Conservation (phyloP, 495 filamentous ascomycete species). For the Hamigera avellanea region DNA sequence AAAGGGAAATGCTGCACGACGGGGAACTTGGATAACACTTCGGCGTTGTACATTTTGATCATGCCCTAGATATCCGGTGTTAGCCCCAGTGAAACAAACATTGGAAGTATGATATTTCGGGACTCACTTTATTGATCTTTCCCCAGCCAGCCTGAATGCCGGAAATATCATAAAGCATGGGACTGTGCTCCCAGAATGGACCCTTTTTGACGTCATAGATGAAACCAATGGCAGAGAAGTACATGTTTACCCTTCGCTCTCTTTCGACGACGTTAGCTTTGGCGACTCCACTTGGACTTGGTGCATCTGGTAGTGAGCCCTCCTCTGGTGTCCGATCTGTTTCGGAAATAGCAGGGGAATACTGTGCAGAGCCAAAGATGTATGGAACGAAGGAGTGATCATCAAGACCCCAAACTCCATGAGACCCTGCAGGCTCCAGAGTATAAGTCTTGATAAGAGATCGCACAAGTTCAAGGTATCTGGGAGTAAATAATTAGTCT, state of each 20-base stretch:
- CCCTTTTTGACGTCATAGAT: constrained; percentile 97
- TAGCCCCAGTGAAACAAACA: neutral
- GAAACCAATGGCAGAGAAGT: constrained; percentile 97
- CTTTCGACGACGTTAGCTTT: constrained; percentile 54
- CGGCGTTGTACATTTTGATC: constrained; percentile 64
- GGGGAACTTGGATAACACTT: constrained; percentile 59
- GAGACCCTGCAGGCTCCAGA: constrained; percentile 87
- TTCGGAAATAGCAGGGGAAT: constrained; percentile 59
- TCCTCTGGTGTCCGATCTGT: constrained; percentile 55
- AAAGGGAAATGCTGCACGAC: constrained; percentile 63
- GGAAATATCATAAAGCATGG: constrained; percentile 88
- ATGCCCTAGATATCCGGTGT: constrained; percentile 39
- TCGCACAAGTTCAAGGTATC: constrained; percentile 78
- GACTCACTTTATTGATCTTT: constrained; percentile 85
- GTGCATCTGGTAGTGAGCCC: constrained; percentile 61
- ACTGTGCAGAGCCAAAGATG: constrained; percentile 81
- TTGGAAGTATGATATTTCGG: neutral
- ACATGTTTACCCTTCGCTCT: constrained; percentile 68
- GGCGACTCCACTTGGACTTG: constrained; percentile 55
- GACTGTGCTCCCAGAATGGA: constrained; percentile 97
- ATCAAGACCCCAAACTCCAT: constrained; percentile 95
- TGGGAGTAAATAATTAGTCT: constrained; percentile 13
- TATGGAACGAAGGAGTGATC: constrained; percentile 98
- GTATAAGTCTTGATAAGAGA: constrained; percentile 81
- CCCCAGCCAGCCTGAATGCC: constrained; percentile 87